Evolutionary conservation across 176 grass and related monocot species (phyloP).

Genomic region (Juncus inflexus): DNA sequence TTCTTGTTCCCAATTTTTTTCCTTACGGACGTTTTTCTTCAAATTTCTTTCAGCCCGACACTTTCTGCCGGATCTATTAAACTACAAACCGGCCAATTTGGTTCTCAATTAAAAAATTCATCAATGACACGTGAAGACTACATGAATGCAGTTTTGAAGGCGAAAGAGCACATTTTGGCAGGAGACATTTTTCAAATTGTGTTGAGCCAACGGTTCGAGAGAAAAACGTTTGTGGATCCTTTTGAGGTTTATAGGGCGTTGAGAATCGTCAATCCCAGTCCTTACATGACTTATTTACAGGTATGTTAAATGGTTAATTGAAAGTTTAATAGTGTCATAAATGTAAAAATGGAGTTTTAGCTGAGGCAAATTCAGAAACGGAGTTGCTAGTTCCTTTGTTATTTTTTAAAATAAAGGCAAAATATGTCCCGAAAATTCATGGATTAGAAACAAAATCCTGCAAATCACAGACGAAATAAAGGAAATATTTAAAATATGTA

Average conservation of each 20-base stretch:
- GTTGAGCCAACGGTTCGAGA: slow-evolving; percentile 84
- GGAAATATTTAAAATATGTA: too few relatives aligned
- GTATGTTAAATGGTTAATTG: slow-evolving; percentile 27
- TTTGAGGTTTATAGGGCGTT: slow-evolving; percentile 93
- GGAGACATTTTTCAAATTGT: slow-evolving; percentile 97
- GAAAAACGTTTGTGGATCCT: slow-evolving; percentile 66
- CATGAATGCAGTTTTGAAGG: slow-evolving; percentile 56
- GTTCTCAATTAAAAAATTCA: slow-evolving; percentile 56
- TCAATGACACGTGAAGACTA: slow-evolving; percentile 69
- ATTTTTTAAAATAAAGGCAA: not conserved
- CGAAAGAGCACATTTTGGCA: slow-evolving; percentile 72
- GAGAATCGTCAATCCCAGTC: slow-evolving; percentile 85
- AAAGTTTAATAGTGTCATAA: not conserved
- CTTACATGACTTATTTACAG: slow-evolving; percentile 90
- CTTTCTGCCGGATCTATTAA: slow-evolving; percentile 64
- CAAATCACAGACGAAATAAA: too few relatives aligned
- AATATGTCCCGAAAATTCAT: too few relatives aligned
- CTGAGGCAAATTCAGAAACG: too few relatives aligned
- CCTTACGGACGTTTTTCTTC: too few relatives aligned
- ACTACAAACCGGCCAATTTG: slow-evolving; percentile 52
- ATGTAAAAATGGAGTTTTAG: too few relatives aligned
- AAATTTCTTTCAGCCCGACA: slow-evolving; percentile 45
- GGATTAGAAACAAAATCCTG: too few relatives aligned
- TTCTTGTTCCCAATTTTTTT: not conserved
- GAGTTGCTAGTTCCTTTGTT: not conserved